Percentiles rank a stretch among this genome's conserved stretches.
These are phyloP conservation scores for Phaeosphaeriaceae sp. DNA, from an alignment of 2,329 filamentous ascomycete genomes.

Conservation along the genomic window DNA sequence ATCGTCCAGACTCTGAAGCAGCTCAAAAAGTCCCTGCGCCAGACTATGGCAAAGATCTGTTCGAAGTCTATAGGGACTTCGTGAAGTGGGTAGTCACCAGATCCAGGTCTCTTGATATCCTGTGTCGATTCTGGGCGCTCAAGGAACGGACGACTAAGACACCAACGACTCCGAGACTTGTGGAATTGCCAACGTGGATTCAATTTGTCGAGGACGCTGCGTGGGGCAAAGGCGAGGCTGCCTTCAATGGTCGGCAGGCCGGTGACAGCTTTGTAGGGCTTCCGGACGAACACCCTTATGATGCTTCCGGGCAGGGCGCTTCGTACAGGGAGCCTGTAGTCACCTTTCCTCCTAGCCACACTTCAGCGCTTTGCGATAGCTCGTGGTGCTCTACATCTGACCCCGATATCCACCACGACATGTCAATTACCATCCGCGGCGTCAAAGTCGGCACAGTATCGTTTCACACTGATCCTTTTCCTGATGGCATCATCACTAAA, in stretches of 20 bases:
- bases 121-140: slow-evolving; percentile 20
- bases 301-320: slow-evolving; percentile 4
- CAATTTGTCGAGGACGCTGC: slow-evolving; percentile 7
- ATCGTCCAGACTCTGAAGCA: background rate
- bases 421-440: background rate
- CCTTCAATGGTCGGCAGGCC: slow-evolving; percentile 4
- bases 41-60: slow-evolving; percentile 13
- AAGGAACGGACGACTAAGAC: background rate
- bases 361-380: background rate
- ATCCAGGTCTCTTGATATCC: slow-evolving; percentile 13
- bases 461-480: slow-evolving; percentile 5
- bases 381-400: background rate
- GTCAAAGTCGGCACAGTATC: slow-evolving; percentile 2
- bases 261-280: slow-evolving; percentile 19
- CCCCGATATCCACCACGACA: background rate
- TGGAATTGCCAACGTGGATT: slow-evolving; percentile 15
- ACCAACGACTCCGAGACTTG: background rate
- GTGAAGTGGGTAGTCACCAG: slow-evolving; percentile 8
- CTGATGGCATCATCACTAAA: slow-evolving; percentile 9
- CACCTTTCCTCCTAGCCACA: slow-evolving; percentile 3
- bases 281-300: slow-evolving; percentile 9
- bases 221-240: slow-evolving; percentile 1
- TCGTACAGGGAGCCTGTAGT: background rate
- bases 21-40: background rate
- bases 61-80: slow-evolving; percentile 16